Evolutionary conservation across 2,329 filamentous ascomycete species (phyloP).

Genomic region (Dryadomyces quercus-mongolicae): DNA sequence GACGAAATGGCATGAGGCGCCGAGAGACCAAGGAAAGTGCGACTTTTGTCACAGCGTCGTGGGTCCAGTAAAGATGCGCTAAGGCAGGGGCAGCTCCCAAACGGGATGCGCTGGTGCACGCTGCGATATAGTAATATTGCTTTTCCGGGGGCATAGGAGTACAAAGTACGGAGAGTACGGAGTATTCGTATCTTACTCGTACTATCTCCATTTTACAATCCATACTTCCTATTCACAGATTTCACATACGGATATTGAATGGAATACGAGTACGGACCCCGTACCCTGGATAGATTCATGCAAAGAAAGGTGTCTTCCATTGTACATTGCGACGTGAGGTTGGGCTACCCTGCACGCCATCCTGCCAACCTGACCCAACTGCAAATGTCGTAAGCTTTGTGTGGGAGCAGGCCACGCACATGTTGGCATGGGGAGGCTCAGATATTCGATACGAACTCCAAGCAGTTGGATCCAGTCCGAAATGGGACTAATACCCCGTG

Average conservation of each 20-base stretch:
- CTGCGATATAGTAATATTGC: not conserved
- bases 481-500: too few relatives aligned
- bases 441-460: too few relatives aligned
- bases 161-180: not conserved
- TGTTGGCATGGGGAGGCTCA: not conserved
- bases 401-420: not conserved
- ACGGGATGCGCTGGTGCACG: not conserved
- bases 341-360: too few relatives aligned
- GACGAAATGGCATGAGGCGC: not conserved
- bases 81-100: constrained; percentile 1
- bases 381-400: not conserved
- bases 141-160: not conserved
- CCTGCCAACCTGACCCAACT: too few relatives aligned
- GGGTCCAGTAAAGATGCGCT: not conserved
- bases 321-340: too few relatives aligned
- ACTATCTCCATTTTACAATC: too few relatives aligned
- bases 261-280: too few relatives aligned
- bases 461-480: not conserved
- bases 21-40: not conserved
- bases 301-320: too few relatives aligned
- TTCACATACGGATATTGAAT: too few relatives aligned
- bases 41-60: not conserved
- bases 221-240: too few relatives aligned
- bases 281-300: too few relatives aligned
- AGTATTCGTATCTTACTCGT: not conserved